A percentile compares a stretch with the other conserved stretches of the same genome.
Evolutionary conservation across 1,284 basidiomycete species (phyloP).

Genomic region (Apiotrichum siamense): DNA sequence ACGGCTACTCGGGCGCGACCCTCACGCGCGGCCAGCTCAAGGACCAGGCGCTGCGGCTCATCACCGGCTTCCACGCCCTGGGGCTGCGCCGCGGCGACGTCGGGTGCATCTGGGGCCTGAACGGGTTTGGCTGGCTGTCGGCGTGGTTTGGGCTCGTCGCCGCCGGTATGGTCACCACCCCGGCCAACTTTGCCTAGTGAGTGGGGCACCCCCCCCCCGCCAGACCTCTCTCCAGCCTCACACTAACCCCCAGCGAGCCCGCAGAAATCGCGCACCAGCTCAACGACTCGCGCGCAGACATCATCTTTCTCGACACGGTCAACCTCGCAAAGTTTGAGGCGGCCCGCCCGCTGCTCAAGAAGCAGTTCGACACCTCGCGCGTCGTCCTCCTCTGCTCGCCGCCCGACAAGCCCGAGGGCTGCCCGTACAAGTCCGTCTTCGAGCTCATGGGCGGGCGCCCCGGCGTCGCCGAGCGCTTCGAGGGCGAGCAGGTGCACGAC

Average conservation of each 20-base stretch:
- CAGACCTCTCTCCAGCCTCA: too few species aligned
- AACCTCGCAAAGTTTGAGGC: constrained; percentile 45
- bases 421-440: constrained; percentile 7
- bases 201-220: constrained; percentile 50
- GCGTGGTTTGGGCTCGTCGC: constrained; percentile 54
- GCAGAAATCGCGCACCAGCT: constrained; percentile 45
- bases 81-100: constrained; percentile 35
- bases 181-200: constrained; percentile 43
- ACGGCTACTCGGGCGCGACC: constrained; percentile 56
- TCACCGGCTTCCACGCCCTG: constrained; percentile 50
- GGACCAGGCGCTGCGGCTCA: constrained; percentile 56
- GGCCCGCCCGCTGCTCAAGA: constrained; percentile 20
- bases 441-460: constrained; percentile 6
- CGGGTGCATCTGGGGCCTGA: constrained; percentile 47
- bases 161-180: constrained; percentile 31
- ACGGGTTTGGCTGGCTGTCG: constrained; percentile 60
- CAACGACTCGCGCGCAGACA: constrained; percentile 53
- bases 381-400: constrained; percentile 32
- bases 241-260: constrained; percentile 30
- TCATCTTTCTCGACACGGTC: constrained; percentile 56
- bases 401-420: constrained; percentile 13
- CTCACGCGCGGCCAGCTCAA: constrained; percentile 57
- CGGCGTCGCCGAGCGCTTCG: constrained; percentile 7
- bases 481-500: constrained; percentile 6
- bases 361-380: constrained; percentile 11